A percentile compares a stretch with the other conserved stretches of the same genome.
Evolutionary conservation across 1,139 yeast genomes (phyloP).

Genomic region (Yamadazyma dushanensis): DNA sequence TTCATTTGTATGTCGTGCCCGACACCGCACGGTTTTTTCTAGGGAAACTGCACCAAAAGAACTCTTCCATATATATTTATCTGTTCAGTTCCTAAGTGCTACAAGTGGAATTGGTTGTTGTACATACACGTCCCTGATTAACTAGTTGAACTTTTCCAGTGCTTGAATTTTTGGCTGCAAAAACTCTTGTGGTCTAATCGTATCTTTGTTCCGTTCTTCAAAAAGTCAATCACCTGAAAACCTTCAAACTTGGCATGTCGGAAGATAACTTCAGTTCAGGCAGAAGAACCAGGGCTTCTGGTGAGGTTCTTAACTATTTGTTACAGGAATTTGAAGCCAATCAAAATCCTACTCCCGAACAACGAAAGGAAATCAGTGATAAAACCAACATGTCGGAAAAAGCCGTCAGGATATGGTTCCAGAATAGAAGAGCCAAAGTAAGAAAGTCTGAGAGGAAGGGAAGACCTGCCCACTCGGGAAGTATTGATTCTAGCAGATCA

Average conservation of each 20-base stretch:
- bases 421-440: conserved; percentile 82
- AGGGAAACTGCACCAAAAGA: neutral
- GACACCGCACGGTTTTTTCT: neutral
- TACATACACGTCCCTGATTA: too few species aligned
- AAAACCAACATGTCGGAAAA: conserved; percentile 86
- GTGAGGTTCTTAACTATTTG: conserved; percentile 73
- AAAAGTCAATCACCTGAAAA: too few species aligned
- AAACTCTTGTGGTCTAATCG: too few species aligned
- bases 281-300: conserved; percentile 68
- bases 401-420: conserved; percentile 94
- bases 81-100: too few species aligned
- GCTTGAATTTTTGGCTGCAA: too few species aligned
- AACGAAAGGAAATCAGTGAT: conserved; percentile 69
- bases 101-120: too few species aligned
- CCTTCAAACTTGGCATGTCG: too few species aligned
- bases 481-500: conserved; percentile 21
- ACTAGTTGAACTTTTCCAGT: too few species aligned
- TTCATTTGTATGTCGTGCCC: neutral
- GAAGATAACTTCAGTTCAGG: conserved; percentile 18
- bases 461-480: conserved; percentile 11
- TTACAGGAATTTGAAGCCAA: conserved; percentile 70
- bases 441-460: conserved; percentile 57
- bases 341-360: conserved; percentile 68
- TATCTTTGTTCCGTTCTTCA: too few species aligned
- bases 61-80: neutral